Evolutionary conservation across 257 asterid species (phyloP).

Genomic region (Solanum verrucosum): DNA sequence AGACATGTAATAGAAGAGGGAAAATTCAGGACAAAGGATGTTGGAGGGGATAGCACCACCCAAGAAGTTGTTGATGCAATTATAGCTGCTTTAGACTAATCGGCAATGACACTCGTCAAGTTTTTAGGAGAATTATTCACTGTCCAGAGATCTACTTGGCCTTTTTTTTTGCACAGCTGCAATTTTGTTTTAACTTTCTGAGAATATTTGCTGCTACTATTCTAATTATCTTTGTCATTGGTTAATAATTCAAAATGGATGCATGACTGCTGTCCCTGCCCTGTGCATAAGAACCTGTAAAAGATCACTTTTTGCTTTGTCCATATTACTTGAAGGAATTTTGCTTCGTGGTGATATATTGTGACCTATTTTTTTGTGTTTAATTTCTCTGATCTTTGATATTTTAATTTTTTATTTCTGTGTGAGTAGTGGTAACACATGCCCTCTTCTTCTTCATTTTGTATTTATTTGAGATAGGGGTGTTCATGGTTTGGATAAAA

Average conservation of each 20-base stretch:
- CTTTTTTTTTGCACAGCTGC: not conserved
- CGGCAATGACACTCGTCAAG: not conserved
- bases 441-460: not conserved
- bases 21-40: slow-evolving; percentile 67
- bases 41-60: slow-evolving; percentile 82
- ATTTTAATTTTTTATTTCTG: not conserved
- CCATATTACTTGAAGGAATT: not conserved
- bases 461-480: not conserved
- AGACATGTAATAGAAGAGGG: slow-evolving; percentile 70
- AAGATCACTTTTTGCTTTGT: not conserved
- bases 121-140: not conserved
- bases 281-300: not conserved
- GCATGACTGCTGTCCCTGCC: not conserved
- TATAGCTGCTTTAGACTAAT: slow-evolving; percentile 25
- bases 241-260: not conserved
- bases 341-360: not conserved
- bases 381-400: not conserved
- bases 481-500: too few species aligned
- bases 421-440: not conserved
- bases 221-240: not conserved
- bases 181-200: not conserved
- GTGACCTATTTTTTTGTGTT: not conserved
- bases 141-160: not conserved
- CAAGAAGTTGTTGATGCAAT: slow-evolving; percentile 93
- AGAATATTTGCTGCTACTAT: not conserved